These are phyloP conservation scores for Chalciporus pseudorubinellus DNA, from an alignment of 768 basidiomycete species.

Conservation along the genomic window DNA sequence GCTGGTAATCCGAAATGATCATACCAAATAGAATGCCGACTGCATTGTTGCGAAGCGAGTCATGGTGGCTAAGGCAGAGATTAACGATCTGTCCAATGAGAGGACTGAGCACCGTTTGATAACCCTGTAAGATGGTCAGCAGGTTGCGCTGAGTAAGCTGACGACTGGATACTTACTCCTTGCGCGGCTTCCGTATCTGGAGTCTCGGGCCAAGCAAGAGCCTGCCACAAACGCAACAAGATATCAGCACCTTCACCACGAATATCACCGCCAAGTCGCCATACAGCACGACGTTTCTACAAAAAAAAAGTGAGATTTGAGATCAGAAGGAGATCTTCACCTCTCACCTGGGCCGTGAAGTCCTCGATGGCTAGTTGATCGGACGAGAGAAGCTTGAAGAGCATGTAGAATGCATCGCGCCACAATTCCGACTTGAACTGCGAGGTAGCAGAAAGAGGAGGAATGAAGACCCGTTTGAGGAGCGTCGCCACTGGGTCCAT, in stretches of 20 bases:
- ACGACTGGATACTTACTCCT: slow-evolving; percentile 52
- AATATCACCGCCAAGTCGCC: slow-evolving; percentile 95
- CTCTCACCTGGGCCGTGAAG: slow-evolving; percentile 81
- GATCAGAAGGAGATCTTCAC: not conserved
- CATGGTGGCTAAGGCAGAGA: slow-evolving; percentile 92
- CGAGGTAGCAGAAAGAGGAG: slow-evolving; percentile 55
- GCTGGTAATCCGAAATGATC: slow-evolving; percentile 90
- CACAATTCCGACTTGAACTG: slow-evolving; percentile 78
- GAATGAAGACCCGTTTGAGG: slow-evolving; percentile 81
- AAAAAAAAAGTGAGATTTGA: slow-evolving; percentile 3
- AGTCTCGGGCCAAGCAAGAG: slow-evolving; percentile 73
- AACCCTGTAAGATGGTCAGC: slow-evolving; percentile 50
- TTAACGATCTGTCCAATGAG: slow-evolving; percentile 90
- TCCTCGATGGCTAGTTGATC: slow-evolving; percentile 94
- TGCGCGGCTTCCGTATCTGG: slow-evolving; percentile 51
- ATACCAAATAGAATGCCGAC: slow-evolving; percentile 93
- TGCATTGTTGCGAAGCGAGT: slow-evolving; percentile 84
- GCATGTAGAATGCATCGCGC: slow-evolving; percentile 76
- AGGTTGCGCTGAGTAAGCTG: not conserved
- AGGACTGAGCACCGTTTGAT: slow-evolving; percentile 77
- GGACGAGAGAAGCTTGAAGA: slow-evolving; percentile 82
- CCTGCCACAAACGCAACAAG: slow-evolving; percentile 78
- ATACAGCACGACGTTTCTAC: slow-evolving; percentile 91
- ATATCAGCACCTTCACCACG: slow-evolving; percentile 87
- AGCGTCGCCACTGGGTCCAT: slow-evolving; percentile 78